Conservation (phyloP, 2,329 filamentous ascomycete species). For the Coleophoma eucalyptorum region DNA sequence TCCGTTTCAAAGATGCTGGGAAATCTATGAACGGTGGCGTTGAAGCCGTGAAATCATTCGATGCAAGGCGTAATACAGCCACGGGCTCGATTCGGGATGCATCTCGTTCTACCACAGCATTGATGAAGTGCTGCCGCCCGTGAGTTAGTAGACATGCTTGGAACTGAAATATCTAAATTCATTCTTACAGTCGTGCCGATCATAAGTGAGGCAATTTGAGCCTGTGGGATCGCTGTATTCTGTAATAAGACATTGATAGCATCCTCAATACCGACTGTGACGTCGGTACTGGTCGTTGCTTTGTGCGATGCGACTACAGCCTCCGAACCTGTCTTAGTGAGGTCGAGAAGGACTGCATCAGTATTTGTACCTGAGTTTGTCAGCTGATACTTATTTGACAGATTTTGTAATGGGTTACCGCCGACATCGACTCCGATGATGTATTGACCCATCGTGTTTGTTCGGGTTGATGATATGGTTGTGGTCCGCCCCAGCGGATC, state of each 20-base stretch:
- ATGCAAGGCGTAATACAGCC: constrained; percentile 37
- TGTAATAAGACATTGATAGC: constrained; percentile 35
- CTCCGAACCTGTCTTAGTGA: constrained; percentile 30
- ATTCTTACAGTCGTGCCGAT: background rate
- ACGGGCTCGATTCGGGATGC: constrained; percentile 36
- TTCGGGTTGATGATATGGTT: too few species aligned
- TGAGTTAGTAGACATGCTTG: constrained; percentile 15
- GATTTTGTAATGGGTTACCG: background rate
- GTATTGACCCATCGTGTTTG: background rate
- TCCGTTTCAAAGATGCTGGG: constrained; percentile 33
- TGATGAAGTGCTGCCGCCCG: constrained; percentile 35
- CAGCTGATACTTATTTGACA: background rate
- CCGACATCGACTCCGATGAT: background rate
- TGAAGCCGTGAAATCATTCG: constrained; percentile 38
- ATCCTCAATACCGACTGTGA: constrained; percentile 39
- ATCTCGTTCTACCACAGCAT: constrained; percentile 43
- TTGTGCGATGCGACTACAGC: constrained; percentile 42
- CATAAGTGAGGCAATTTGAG: background rate
- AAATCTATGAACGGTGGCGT: constrained; percentile 43
- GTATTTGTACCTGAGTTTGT: constrained; percentile 27
- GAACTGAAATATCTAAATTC: background rate
- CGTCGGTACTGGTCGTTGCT: constrained; percentile 38
- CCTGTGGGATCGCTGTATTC: background rate
- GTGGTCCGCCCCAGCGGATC: too few species aligned
- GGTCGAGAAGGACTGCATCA: constrained; percentile 41